These are phyloP conservation scores for Claviceps sp. DNA, from an alignment of 2,329 filamentous ascomycete genomes.

Conservation along the genomic window DNA sequence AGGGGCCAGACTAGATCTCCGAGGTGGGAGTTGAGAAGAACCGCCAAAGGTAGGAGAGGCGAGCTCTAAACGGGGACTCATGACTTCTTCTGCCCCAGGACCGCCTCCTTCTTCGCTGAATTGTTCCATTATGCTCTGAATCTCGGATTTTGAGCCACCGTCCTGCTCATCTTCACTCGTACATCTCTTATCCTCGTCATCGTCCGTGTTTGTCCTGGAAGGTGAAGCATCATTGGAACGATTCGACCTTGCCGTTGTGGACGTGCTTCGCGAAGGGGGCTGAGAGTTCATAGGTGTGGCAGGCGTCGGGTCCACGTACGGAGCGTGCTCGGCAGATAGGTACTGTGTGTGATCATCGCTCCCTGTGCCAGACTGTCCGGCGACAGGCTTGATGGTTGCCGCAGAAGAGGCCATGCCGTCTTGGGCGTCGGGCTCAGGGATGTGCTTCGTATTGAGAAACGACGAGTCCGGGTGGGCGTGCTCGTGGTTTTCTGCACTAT, in stretches of 20 bases:
- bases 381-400: constrained; percentile 34
- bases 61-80: constrained; percentile 78
- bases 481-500: not conserved
- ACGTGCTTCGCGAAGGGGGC: constrained; percentile 45
- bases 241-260: constrained; percentile 38
- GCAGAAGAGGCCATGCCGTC: constrained; percentile 32
- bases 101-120: constrained; percentile 66
- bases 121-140: constrained; percentile 95
- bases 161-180: constrained; percentile 52
- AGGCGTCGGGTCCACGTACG: constrained; percentile 45
- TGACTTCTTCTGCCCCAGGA: constrained; percentile 67
- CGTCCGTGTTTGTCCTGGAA: constrained; percentile 36
- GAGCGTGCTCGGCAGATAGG: constrained; percentile 32
- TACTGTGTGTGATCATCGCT: constrained; percentile 22
- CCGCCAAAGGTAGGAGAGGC: constrained; percentile 64
- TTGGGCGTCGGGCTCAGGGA: constrained; percentile 7
- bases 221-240: constrained; percentile 34
- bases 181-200: constrained; percentile 46
- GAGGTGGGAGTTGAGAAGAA: constrained; percentile 58
- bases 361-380: constrained; percentile 21
- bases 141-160: constrained; percentile 65
- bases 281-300: constrained; percentile 41
- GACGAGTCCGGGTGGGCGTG: not conserved
- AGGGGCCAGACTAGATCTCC: constrained; percentile 77
- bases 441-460: constrained; percentile 14